Conservation (phyloP, 116 monocot species). For the Phalaenopsis hybrid region DNA sequence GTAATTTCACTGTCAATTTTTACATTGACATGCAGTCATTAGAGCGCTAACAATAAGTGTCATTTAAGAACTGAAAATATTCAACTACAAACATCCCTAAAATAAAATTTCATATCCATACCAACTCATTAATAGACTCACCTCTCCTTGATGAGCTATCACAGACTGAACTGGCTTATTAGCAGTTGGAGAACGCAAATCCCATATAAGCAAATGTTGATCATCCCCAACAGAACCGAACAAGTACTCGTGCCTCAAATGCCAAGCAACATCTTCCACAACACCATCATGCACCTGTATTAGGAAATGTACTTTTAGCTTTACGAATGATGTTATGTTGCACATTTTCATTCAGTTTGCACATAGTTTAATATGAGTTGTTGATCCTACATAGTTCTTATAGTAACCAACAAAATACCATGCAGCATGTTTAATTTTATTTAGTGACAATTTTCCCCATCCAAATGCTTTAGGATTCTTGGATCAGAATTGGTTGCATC, state of each 20-base stretch:
- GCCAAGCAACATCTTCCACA: constrained; percentile 99
- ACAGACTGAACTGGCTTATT: constrained; percentile 79
- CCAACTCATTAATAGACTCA: constrained; percentile 23
- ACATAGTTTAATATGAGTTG: neutral
- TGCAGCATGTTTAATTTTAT: neutral
- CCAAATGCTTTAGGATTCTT: neutral
- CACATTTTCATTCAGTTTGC: neutral
- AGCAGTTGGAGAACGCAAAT: constrained; percentile 51
- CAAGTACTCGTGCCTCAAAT: constrained; percentile 85
- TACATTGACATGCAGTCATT: neutral
- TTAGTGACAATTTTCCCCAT: neutral
- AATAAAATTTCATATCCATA: neutral
- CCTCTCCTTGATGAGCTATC: constrained; percentile 95
- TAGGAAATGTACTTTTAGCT: neutral
- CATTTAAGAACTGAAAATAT: neutral
- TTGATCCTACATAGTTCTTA: neutral
- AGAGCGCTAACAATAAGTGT: neutral
- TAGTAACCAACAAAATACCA: neutral
- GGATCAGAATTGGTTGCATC: neutral
- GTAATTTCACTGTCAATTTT: neutral
- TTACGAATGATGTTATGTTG: neutral
- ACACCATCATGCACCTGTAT: constrained; percentile 90
- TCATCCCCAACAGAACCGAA: constrained; percentile 99
- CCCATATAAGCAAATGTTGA: constrained; percentile 84
- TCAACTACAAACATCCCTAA: neutral